Percentiles rank a stretch among this genome's conserved stretches.
Conservation (phyloP, 768 basidiomycete species). For the Kwoniella sp. region DNA sequence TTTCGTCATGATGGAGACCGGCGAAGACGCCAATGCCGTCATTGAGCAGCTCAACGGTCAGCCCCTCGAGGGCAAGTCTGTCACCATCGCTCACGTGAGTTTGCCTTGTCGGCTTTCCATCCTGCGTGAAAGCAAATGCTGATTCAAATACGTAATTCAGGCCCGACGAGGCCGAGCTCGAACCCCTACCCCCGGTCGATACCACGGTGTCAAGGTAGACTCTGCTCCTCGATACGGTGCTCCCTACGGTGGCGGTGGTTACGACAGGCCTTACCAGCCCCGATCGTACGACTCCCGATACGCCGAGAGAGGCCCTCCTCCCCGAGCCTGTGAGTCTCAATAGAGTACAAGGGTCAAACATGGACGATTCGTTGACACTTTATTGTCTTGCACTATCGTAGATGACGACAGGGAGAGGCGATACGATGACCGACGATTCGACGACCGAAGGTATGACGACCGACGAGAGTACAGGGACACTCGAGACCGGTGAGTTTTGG, state of each 20-base stretch:
- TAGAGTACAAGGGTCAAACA: constrained; percentile 5
- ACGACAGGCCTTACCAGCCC: constrained; percentile 84
- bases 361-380: not conserved
- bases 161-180: constrained; percentile 55
- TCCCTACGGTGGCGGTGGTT: constrained; percentile 30
- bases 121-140: too few species aligned
- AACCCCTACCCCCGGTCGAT: constrained; percentile 82
- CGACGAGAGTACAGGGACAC: constrained; percentile 57
- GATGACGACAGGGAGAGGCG: constrained; percentile 59
- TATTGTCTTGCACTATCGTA: constrained; percentile 34
- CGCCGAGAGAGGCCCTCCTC: constrained; percentile 63
- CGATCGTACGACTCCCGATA: constrained; percentile 90
- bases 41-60: constrained; percentile 80
- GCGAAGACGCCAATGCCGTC: constrained; percentile 88
- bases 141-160: constrained; percentile 6
- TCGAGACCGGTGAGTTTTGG: constrained; percentile 30
- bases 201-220: constrained; percentile 59
- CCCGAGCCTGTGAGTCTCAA: constrained; percentile 58
- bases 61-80: constrained; percentile 81
- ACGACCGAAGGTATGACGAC: constrained; percentile 33
- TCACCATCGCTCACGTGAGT: constrained; percentile 74
- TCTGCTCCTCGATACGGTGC: constrained; percentile 74
- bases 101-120: not conserved
- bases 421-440: constrained; percentile 58
- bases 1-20: constrained; percentile 82